phyloP scores from a whole-genome alignment of 257 asterid species.

The Capsicum baccatum region DNA sequence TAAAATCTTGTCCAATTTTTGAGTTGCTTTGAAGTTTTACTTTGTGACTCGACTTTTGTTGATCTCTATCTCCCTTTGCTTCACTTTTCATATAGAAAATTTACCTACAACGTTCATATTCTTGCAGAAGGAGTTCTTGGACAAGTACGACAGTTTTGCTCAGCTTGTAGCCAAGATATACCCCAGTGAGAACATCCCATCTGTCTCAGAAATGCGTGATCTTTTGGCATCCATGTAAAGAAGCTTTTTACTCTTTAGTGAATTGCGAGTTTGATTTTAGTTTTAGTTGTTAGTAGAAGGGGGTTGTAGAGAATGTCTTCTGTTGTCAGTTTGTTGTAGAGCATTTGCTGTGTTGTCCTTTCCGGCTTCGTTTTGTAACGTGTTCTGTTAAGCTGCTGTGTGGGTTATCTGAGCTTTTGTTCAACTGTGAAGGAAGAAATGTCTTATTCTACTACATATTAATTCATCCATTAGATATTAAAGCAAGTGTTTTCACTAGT shows the following conservation, averaged over 20 bases:
- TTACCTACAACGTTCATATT: neutral
- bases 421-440: neutral
- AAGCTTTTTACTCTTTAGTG: constrained; percentile 24
- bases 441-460: neutral
- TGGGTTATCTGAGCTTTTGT: neutral
- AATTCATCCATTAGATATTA: neutral
- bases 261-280: neutral
- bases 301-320: constrained; percentile 17
- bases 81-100: neutral
- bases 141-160: constrained; percentile 84
- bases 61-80: neutral
- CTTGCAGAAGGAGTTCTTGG: constrained; percentile 88
- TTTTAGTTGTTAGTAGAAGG: neutral
- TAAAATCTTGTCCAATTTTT: neutral
- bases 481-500: neutral
- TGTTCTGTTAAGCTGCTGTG: neutral
- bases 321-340: constrained; percentile 19
- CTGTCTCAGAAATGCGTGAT: constrained; percentile 76
- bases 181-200: constrained; percentile 78
- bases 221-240: constrained; percentile 76
- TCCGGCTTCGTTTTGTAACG: neutral
- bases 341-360: neutral
- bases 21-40: neutral
- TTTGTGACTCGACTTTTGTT: neutral
- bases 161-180: constrained; percentile 83